phyloP scores from a whole-genome alignment of 2,329 filamentous ascomycete genomes.

The Apiospora hydei region DNA sequence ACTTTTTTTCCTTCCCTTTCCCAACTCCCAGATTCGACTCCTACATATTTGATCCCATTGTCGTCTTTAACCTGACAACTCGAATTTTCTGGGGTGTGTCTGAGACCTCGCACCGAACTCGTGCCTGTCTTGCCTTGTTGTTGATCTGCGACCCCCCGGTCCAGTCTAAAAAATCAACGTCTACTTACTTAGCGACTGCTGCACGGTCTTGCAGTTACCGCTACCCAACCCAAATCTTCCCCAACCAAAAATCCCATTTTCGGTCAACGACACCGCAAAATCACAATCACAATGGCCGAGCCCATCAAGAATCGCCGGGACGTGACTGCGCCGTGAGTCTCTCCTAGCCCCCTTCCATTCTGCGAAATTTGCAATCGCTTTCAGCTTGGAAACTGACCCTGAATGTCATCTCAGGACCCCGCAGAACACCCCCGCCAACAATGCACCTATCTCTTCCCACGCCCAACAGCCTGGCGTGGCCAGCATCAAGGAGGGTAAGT shows the following conservation, averaged over 20 bases:
- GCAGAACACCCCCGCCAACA: slow-evolving; percentile 95
- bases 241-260: slow-evolving; percentile 34
- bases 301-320: slow-evolving; percentile 71
- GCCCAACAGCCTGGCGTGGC: slow-evolving; percentile 93
- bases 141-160: slow-evolving; percentile 23
- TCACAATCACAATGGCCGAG: slow-evolving; percentile 61
- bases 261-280: slow-evolving; percentile 35
- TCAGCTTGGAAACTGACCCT: slow-evolving; percentile 24
- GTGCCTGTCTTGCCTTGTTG: slow-evolving; percentile 20
- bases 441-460: slow-evolving; percentile 96
- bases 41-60: slow-evolving; percentile 17
- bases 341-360: slow-evolving; percentile 25
- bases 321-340: slow-evolving; percentile 64
- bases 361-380: slow-evolving; percentile 14
- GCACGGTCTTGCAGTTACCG: slow-evolving; percentile 20
- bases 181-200: slow-evolving; percentile 21
- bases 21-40: slow-evolving; percentile 12
- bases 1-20: slow-evolving; percentile 16
- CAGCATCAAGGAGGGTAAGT: slow-evolving; percentile 96
- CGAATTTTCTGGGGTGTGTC: slow-evolving; percentile 18
- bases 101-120: slow-evolving; percentile 17
- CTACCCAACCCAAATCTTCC: slow-evolving; percentile 25
- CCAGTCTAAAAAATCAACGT: slow-evolving; percentile 17
- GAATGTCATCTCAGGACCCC: slow-evolving; percentile 73
- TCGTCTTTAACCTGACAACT: slow-evolving; percentile 19